Evolutionary conservation across 306 rosid species (phyloP).

Genomic region (Acacia acuminata): DNA sequence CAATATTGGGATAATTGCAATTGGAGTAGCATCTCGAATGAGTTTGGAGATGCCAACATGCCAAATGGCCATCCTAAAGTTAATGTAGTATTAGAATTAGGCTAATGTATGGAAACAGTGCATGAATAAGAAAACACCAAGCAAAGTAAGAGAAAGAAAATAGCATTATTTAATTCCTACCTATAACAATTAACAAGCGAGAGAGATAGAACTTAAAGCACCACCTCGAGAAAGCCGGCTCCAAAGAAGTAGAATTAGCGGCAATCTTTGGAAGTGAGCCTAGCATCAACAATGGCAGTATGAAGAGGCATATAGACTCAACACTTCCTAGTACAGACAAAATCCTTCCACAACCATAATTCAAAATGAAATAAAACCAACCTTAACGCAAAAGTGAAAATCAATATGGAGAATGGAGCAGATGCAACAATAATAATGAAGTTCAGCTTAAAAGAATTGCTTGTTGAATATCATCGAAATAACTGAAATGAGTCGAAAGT

Average conservation of each 20-base stretch:
- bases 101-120: background rate
- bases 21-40: too few relatives aligned
- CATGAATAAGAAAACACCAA: background rate
- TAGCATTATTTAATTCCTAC: background rate
- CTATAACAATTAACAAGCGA: background rate
- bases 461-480: background rate
- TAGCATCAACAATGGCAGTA: constrained; percentile 77
- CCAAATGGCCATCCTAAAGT: too few relatives aligned
- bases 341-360: constrained; percentile 41
- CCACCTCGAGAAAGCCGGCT: constrained; percentile 87
- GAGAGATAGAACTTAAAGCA: background rate
- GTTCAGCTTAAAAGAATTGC: background rate
- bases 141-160: background rate
- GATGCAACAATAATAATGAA: background rate
- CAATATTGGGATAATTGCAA: too few relatives aligned
- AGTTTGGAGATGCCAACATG: too few relatives aligned
- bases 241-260: constrained; percentile 68
- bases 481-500: background rate
- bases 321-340: constrained; percentile 60
- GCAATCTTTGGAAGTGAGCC: constrained; percentile 87
- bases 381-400: background rate
- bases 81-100: too few relatives aligned
- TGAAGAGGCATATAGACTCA: constrained; percentile 89
- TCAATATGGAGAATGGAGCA: background rate
- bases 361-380: background rate